These are phyloP conservation scores for Tetrapisispora fleetii DNA, from an alignment of 805 yeast genomes.

Conservation along the genomic window DNA sequence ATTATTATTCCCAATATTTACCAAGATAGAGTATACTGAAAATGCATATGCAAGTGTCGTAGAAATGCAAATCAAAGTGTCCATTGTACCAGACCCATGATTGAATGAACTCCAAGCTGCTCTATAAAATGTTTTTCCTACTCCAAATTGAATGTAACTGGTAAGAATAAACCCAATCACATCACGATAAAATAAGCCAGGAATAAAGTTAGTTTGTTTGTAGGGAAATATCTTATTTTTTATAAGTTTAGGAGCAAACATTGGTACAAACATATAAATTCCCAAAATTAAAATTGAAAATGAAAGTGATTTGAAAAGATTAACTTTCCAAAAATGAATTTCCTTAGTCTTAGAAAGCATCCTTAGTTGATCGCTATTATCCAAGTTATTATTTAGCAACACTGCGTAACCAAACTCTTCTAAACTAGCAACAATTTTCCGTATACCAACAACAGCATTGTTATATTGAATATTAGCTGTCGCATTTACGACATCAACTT, in stretches of 20 bases:
- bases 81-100: conserved; percentile 82
- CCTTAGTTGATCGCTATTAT: conserved; percentile 59
- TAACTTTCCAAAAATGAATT: conserved; percentile 57
- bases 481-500: conserved; percentile 2
- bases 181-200: conserved; percentile 28
- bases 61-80: conserved; percentile 74
- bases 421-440: conserved; percentile 49
- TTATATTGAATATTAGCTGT: conserved; percentile 37
- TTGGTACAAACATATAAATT: conserved; percentile 40
- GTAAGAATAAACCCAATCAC: conserved; percentile 58
- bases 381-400: conserved; percentile 35
- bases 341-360: conserved; percentile 63
- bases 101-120: conserved; percentile 56
- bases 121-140: conserved; percentile 60
- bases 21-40: conserved; percentile 53
- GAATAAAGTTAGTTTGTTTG: conserved; percentile 8
- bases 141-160: conserved; percentile 46
- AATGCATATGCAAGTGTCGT: conserved; percentile 70
- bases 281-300: conserved; percentile 57
- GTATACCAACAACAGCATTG: conserved; percentile 45
- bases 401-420: conserved; percentile 46
- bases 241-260: conserved; percentile 21
- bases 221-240: conserved; percentile 29
- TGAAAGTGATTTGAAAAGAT: conserved; percentile 40
- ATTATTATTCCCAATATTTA: conserved; percentile 31